Evolutionary conservation across 2,329 filamentous ascomycete species (phyloP).

Genomic region (Elsinoe arachidis): DNA sequence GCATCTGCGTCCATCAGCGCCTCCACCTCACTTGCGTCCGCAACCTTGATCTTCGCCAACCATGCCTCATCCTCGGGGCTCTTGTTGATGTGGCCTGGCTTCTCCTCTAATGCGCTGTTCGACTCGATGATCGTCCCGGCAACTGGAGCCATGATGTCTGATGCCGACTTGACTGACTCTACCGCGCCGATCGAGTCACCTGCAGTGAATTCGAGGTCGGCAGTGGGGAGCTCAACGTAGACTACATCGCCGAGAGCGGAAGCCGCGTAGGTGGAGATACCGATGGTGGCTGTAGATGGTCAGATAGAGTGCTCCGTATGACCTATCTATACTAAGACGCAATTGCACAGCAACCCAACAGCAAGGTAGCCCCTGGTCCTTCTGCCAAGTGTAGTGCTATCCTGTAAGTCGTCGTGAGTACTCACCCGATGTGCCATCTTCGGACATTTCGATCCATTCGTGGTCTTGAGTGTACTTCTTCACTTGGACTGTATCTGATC

Average conservation of each 20-base stretch:
- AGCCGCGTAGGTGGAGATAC: slow-evolving; percentile 87
- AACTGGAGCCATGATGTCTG: slow-evolving; percentile 88
- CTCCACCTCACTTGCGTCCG: slow-evolving; percentile 61
- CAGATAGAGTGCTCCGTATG: background rate
- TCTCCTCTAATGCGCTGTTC: slow-evolving; percentile 71
- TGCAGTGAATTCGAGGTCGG: slow-evolving; percentile 57
- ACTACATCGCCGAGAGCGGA: slow-evolving; percentile 92
- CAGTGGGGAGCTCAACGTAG: slow-evolving; percentile 83
- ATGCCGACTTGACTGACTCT: slow-evolving; percentile 97
- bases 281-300: slow-evolving; percentile 50
- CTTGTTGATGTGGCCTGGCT: slow-evolving; percentile 79
- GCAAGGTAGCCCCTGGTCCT: background rate
- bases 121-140: slow-evolving; percentile 64
- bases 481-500: slow-evolving; percentile 44
- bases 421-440: slow-evolving; percentile 69
- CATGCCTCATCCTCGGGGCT: slow-evolving; percentile 84
- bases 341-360: too few relatives aligned
- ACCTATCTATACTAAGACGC: too few relatives aligned
- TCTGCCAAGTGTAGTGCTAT: background rate
- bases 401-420: background rate
- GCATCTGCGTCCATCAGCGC: slow-evolving; percentile 65
- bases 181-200: slow-evolving; percentile 89
- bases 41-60: slow-evolving; percentile 81
- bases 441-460: slow-evolving; percentile 90
- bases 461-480: slow-evolving; percentile 96